Evolutionary conservation across 2,329 filamentous ascomycete genomes (phyloP).

Genomic region (Chaetomium strumarium): DNA sequence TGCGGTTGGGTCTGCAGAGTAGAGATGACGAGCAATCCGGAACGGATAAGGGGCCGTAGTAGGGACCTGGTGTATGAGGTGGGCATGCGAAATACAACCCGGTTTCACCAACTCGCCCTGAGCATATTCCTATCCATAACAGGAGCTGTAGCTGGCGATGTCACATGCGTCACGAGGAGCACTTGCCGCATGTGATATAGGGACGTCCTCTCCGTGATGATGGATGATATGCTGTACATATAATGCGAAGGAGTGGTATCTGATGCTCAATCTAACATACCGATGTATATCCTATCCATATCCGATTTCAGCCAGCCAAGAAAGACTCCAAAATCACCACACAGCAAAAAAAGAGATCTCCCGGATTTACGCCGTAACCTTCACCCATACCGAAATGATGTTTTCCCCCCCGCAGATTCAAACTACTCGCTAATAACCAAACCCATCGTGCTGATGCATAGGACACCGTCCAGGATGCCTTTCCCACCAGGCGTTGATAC

Average conservation of each 20-base stretch:
- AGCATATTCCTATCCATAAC: too few species aligned
- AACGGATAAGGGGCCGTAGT: neutral
- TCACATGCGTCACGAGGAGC: too few species aligned
- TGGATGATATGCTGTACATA: too few species aligned
- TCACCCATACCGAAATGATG: neutral
- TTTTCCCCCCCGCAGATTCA: neutral
- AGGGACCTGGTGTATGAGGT: too few species aligned
- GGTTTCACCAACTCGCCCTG: too few species aligned
- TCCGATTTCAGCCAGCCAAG: neutral
- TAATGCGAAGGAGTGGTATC: neutral
- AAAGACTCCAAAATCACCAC: neutral
- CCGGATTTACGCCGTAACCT: neutral
- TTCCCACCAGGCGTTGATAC: constrained; percentile 58
- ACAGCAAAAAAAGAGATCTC: neutral
- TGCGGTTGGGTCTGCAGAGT: neutral
- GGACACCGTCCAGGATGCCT: constrained; percentile 58
- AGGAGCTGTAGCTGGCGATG: too few species aligned
- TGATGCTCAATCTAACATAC: neutral
- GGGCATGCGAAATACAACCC: too few species aligned
- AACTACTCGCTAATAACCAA: constrained; percentile 39
- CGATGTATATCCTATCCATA: neutral
- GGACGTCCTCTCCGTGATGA: too few species aligned
- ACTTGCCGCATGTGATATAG: too few species aligned
- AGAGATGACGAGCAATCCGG: constrained; percentile 3
- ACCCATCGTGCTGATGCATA: constrained; percentile 59